Conservation (phyloP, 2,329 filamentous ascomycete species). For the Magnaporthiopsis rhizophila region DNA sequence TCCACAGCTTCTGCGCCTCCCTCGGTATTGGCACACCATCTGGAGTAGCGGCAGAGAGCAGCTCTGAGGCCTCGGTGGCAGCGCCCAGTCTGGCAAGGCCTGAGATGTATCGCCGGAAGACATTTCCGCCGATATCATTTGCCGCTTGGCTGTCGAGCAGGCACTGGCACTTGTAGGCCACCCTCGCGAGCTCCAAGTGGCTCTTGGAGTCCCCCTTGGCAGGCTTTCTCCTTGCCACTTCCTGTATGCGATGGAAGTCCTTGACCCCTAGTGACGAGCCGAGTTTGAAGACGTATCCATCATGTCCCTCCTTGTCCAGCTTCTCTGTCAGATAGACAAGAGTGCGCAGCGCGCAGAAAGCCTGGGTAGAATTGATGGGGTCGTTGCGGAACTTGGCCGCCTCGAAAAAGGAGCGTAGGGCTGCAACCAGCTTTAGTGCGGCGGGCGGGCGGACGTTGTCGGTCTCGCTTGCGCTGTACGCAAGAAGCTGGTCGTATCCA, state of each 20-base stretch:
- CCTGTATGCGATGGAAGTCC: neutral
- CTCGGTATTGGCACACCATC: constrained; percentile 6
- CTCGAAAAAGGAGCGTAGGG: constrained; percentile 56
- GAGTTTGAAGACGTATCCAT: neutral
- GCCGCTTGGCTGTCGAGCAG: constrained; percentile 7
- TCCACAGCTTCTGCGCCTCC: constrained; percentile 29
- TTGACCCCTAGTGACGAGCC: neutral
- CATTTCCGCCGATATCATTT: constrained; percentile 10
- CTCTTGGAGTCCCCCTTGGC: constrained; percentile 30
- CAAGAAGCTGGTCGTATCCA: constrained; percentile 64
- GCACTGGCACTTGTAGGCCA: constrained; percentile 30
- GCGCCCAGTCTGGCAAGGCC: constrained; percentile 47
- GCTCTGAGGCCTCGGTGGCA: constrained; percentile 42
- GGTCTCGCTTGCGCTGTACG: constrained; percentile 54
- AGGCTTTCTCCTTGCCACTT: constrained; percentile 32
- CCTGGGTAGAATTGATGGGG: constrained; percentile 58
- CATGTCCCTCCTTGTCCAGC: constrained; percentile 4
- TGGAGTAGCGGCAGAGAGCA: constrained; percentile 31
- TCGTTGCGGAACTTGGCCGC: constrained; percentile 40
- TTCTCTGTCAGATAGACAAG: constrained; percentile 52
- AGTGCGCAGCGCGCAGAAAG: constrained; percentile 45
- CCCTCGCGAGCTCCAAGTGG: constrained; percentile 39
- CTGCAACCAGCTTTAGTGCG: constrained; percentile 52
- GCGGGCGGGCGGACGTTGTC: constrained; percentile 58
- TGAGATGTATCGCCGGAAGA: constrained; percentile 36